phyloP scores from a whole-genome alignment of 768 basidiomycete species.

The Crepidotus variabilis region DNA sequence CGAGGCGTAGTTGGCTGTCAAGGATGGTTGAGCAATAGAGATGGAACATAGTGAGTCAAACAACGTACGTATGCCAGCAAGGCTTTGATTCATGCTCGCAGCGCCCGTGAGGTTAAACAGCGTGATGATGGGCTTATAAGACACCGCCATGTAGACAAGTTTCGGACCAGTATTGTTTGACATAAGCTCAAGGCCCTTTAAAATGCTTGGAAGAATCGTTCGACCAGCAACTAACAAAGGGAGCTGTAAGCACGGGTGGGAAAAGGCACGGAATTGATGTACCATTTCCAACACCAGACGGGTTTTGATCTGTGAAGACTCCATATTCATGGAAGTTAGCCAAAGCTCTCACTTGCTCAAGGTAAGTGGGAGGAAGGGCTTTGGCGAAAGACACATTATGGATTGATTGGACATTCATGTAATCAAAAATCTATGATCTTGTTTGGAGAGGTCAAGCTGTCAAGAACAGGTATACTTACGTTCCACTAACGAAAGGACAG shows the following conservation, averaged over 20 bases:
- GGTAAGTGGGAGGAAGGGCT: slow-evolving; percentile 41
- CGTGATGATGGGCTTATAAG: slow-evolving; percentile 78
- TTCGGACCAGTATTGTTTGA: slow-evolving; percentile 47
- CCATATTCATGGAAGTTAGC: slow-evolving; percentile 75
- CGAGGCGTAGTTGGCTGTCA: slow-evolving; percentile 58
- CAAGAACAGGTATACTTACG: slow-evolving; percentile 18
- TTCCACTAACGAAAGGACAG: slow-evolving; percentile 27
- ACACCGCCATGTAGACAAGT: slow-evolving; percentile 53
- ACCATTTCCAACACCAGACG: slow-evolving; percentile 68
- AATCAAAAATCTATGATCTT: slow-evolving; percentile 55
- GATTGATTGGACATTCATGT: slow-evolving; percentile 68
- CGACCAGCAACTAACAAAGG: slow-evolving; percentile 55
- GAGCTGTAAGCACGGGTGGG: background rate
- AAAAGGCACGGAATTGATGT: background rate
- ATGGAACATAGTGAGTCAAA: background rate
- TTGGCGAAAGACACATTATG: slow-evolving; percentile 56
- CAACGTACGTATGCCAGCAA: slow-evolving; percentile 54
- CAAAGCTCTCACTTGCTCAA: slow-evolving; percentile 53
- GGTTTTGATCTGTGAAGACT: slow-evolving; percentile 52
- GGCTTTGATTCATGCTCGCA: slow-evolving; percentile 42
- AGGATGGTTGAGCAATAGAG: background rate
- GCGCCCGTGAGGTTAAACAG: slow-evolving; percentile 75
- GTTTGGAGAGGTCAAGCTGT: background rate
- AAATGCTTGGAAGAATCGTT: slow-evolving; percentile 58
- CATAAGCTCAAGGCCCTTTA: slow-evolving; percentile 51